phyloP scores from a whole-genome alignment of 225 moss, liverwort and hornwort species.

The Straminergon stramineum region DNA sequence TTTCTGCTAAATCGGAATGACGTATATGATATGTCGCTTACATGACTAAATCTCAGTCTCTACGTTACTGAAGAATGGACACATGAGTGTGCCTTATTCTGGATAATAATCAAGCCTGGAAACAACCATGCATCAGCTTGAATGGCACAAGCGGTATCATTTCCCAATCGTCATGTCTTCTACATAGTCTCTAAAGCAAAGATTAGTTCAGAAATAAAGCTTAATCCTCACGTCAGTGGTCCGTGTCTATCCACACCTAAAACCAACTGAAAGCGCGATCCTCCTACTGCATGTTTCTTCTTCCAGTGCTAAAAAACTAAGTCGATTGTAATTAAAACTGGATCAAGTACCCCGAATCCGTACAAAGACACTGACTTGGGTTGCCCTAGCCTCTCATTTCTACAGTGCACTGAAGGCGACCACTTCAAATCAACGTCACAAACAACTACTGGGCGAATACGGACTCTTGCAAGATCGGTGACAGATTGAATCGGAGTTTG shows the following conservation, averaged over 20 bases:
- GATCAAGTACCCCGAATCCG: background rate
- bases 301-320: background rate
- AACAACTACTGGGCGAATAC: background rate
- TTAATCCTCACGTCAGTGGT: background rate
- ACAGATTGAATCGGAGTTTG: conserved; percentile 11
- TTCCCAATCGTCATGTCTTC: background rate
- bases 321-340: background rate
- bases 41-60: background rate
- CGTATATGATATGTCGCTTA: background rate
- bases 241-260: background rate
- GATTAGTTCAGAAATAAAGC: background rate
- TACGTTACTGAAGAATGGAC: background rate
- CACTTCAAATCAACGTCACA: background rate
- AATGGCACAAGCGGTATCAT: background rate
- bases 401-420: background rate
- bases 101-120: background rate
- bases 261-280: background rate
- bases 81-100: background rate
- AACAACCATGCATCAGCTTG: background rate
- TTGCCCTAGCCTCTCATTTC: background rate
- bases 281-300: background rate
- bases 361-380: conserved; percentile 7
- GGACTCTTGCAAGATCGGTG: background rate
- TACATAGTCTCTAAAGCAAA: background rate
- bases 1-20: background rate